These are phyloP conservation scores for Galerina sulciceps DNA, from an alignment of 768 basidiomycete species.

Conservation along the genomic window DNA sequence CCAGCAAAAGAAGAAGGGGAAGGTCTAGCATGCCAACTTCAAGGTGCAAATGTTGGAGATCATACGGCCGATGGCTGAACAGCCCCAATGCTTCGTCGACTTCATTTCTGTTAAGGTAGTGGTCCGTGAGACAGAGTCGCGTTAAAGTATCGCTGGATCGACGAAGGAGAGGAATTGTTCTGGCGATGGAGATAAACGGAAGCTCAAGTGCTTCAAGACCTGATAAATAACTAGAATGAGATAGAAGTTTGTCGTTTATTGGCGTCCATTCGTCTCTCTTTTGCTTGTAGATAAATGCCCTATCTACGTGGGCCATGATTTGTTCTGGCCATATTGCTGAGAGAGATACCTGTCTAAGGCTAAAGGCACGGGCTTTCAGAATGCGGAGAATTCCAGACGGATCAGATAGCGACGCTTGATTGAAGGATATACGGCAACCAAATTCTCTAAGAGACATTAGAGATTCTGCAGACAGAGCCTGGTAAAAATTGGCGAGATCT, in stretches of 20 bases:
- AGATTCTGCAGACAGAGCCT: constrained; percentile 21
- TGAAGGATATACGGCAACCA: constrained; percentile 23
- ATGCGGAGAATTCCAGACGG: constrained; percentile 24
- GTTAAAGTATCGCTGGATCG: constrained; percentile 29
- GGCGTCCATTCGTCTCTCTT: constrained; percentile 9
- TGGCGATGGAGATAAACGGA: constrained; percentile 20
- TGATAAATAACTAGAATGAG: constrained; percentile 5
- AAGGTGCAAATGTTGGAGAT: constrained; percentile 25
- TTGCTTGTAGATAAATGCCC: background rate
- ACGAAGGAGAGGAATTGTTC: constrained; percentile 25
- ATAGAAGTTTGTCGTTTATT: constrained; percentile 15
- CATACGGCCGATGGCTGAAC: constrained; percentile 24
- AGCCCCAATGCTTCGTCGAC: constrained; percentile 23
- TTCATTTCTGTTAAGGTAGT: constrained; percentile 26
- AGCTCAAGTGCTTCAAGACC: constrained; percentile 27
- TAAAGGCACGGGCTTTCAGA: constrained; percentile 20
- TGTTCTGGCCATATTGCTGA: constrained; percentile 16
- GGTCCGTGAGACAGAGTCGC: constrained; percentile 25
- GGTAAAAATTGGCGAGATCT: constrained; percentile 38
- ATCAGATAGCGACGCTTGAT: constrained; percentile 24
- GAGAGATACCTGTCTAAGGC: constrained; percentile 27
- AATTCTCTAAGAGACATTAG: constrained; percentile 30
- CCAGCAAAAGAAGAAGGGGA: constrained; percentile 22
- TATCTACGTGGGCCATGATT: background rate
- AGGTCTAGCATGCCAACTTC: constrained; percentile 23